Conservation (phyloP, 2,329 filamentous ascomycete species). For the Diaporthe citrichinensis region DNA sequence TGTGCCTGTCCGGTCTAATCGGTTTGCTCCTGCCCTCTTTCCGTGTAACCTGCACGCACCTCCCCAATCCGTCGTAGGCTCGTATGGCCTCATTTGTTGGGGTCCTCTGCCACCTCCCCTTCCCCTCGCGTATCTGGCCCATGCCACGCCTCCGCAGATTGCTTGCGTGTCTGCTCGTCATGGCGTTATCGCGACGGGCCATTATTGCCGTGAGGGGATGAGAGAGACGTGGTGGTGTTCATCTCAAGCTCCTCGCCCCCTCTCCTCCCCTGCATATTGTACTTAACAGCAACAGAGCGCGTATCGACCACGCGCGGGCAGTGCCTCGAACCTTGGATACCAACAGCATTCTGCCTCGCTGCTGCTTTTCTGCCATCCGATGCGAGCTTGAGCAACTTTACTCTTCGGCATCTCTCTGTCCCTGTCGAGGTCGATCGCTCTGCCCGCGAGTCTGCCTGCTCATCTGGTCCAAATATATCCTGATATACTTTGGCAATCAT, state of each 20-base stretch:
- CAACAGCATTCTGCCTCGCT: conserved; percentile 9
- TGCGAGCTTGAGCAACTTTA: background rate
- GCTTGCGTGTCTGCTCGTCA: conserved; percentile 14
- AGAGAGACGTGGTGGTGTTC: background rate
- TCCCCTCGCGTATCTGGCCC: conserved; percentile 11
- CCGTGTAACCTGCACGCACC: conserved; percentile 8
- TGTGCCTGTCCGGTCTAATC: background rate
- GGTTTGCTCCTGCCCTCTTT: background rate
- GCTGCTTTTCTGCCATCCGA: background rate
- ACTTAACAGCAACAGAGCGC: background rate
- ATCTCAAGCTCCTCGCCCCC: background rate
- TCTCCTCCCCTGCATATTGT: background rate
- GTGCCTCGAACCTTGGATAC: background rate
- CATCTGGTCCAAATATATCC: conserved; percentile 20
- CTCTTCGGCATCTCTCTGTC: conserved; percentile 20
- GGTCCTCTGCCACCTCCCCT: background rate
- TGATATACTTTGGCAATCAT: conserved; percentile 4
- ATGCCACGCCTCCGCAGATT: conserved; percentile 9
- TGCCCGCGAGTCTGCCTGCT: conserved; percentile 1
- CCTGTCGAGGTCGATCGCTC: background rate
- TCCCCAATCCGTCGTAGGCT: conserved; percentile 20
- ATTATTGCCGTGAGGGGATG: conserved; percentile 4
- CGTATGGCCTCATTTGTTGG: conserved; percentile 23
- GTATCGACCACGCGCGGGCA: background rate
- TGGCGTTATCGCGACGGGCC: conserved; percentile 24